Evolutionary conservation across 2,329 filamentous ascomycete species (phyloP), one percentile per base, ranked within the genome.

Genomic region (Botryotinia globosa): DNA sequence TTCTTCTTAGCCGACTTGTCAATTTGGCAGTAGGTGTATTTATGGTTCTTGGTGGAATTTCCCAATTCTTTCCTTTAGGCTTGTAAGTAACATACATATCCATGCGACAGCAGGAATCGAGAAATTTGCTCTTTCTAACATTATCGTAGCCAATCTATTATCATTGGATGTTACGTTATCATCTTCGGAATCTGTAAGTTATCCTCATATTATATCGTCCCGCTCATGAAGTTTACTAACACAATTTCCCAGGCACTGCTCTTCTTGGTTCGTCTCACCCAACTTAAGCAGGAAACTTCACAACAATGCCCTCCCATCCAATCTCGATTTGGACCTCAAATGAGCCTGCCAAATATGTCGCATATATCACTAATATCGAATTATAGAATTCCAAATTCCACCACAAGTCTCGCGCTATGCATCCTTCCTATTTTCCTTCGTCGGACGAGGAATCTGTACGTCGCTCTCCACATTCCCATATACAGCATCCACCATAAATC

Each of bases 401-500:
- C 93, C 94, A 74, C 94, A 97, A 82, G 87, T 97, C 71, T 92
- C 94, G 73, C 91, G 94, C 84, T 97, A 98, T 85, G 95, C 94
- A 71, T 97, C 94, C 18, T 99, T 99, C 87, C 91, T 98, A 83
- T 98, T 98, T 87, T 97, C 93, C 73, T 98, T 99, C 87, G 85
- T 98, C 78, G 96, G 96, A 75, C 94, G 96, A 81, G 96, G 96
- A 83, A 87, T 94, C 82, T 98, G 94, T 97, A 89, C 84, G 94
- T 90, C 25, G 54, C 10, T 22, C 51, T 34, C 68, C 32, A 51
- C 14, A 65, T 32, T 25, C 14, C 44, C 68, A 48, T 70, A 56
- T 18, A 25, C 44, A 69, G 70, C 51, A n/a, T 34, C 34, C 34
- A 42, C 63, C 69, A 58, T 61, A 48, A 22, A 73, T 65, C 59